These are phyloP conservation scores for Fusarium austroafricanum DNA, from an alignment of 2,329 filamentous ascomycete genomes.

Conservation along the genomic window DNA sequence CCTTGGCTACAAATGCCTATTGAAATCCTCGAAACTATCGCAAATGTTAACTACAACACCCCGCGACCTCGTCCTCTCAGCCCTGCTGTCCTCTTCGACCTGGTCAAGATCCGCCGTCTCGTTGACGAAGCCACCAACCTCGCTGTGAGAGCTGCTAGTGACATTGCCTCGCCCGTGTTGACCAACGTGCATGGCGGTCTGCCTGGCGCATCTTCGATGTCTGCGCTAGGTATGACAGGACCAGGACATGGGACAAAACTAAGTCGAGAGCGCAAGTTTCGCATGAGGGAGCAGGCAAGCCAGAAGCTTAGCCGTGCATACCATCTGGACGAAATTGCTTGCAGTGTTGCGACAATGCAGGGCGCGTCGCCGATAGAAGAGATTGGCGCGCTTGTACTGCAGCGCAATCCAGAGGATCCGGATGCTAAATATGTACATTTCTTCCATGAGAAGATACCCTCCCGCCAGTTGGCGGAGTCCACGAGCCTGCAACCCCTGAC, in stretches of 20 bases:
- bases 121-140: conserved; percentile 85
- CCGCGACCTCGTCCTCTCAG: conserved; percentile 82
- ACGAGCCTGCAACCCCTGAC: conserved; percentile 75
- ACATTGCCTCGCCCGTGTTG: conserved; percentile 73
- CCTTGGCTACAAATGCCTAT: conserved; percentile 84
- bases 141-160: conserved; percentile 80
- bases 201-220: conserved; percentile 34
- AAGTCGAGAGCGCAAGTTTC: conserved; percentile 79
- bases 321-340: conserved; percentile 83
- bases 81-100: conserved; percentile 83
- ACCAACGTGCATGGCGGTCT: conserved; percentile 63
- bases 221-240: conserved; percentile 51
- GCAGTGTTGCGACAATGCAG: conserved; percentile 87
- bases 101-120: conserved; percentile 82
- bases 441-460: conserved; percentile 91
- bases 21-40: conserved; percentile 82
- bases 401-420: conserved; percentile 72
- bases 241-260: conserved; percentile 72
- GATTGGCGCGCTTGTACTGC: conserved; percentile 78
- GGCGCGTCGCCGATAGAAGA: conserved; percentile 81
- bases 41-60: conserved; percentile 82
- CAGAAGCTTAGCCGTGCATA: conserved; percentile 83
- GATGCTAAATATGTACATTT: conserved; percentile 92
- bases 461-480: conserved; percentile 76
- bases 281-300: conserved; percentile 83